Evolutionary conservation across 257 asterid genomes (phyloP).

Genomic region (Solanum appendiculatum): DNA sequence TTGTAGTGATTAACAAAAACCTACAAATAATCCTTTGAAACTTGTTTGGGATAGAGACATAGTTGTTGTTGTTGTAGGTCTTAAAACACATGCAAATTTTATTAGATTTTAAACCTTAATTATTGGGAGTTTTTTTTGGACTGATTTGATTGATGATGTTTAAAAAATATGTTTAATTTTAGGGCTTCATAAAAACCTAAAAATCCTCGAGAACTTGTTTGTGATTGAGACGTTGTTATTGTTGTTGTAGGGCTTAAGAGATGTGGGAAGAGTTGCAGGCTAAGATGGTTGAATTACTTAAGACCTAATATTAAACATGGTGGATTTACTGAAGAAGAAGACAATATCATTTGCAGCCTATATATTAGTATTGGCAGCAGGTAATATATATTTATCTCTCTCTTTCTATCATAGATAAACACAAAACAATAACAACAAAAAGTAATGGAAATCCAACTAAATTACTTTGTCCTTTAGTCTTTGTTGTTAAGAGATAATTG

Average conservation of each 20-base stretch:
- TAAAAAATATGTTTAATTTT: neutral
- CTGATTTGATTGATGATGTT: neutral
- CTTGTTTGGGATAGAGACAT: neutral
- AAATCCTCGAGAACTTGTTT: neutral
- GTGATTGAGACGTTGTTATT: neutral
- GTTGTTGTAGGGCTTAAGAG: constrained; percentile 63
- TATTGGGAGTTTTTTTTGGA: neutral
- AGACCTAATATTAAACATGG: constrained; percentile 93
- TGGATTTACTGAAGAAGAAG: constrained; percentile 98
- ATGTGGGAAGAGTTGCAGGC: constrained; percentile 95
- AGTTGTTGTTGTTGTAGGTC: neutral
- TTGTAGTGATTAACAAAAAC: neutral
- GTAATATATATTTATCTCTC: constrained; percentile 18
- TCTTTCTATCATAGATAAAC: neutral
- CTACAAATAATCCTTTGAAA: neutral
- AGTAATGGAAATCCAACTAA: constrained; percentile 5
- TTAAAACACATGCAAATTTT: neutral
- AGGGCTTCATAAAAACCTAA: constrained; percentile 46
- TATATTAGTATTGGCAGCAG: constrained; percentile 99
- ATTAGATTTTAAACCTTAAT: neutral
- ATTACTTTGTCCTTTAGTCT: constrained; percentile 51
- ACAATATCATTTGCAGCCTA: constrained; percentile 86
- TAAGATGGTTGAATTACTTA: constrained; percentile 86
- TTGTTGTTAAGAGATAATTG: constrained; percentile 37
- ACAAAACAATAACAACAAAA: constrained; percentile 2